Evolutionary conservation across 78 protist species (phyloP), one percentile per base, ranked within the genome.

Genomic region (Guillardia theta): DNA sequence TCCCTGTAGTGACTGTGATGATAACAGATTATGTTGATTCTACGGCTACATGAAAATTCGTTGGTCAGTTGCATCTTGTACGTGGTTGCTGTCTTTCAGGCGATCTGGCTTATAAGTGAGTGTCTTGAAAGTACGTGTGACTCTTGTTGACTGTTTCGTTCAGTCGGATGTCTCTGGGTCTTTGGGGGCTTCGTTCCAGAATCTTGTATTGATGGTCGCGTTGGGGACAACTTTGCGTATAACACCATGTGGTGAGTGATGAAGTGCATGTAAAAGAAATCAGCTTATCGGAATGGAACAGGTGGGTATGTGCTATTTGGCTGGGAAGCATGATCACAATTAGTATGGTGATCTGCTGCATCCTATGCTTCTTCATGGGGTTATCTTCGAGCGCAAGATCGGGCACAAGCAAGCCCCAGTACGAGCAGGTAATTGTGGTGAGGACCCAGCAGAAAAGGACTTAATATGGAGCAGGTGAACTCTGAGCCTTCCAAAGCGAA

Each of bases 251-350:
- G 62, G 62, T 53, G 18, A 21, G 62, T 53, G 18, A 12, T 53
- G 12, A 18, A 12, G 18, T 18, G 18, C 12, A 12, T 21, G 33
- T 53, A 12, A 53, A 53, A 53, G 12, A 12, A 18, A 21, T 53
- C 62, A 53, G 33, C 12, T 53, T 12, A 53, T 21, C 18, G 62
- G 12, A 12, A 53, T 53, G 62, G 12, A 21, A 12, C 19, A 64
- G 80, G 80, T 64, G 80, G 80, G 80, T 64, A 36, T 64, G 80
- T 36, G 80, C 80, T 8, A 21, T 64, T 10, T 64, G 80, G 80
- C 21, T 64, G 80, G 80, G 80, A 18, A 64, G 41, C 80, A 64
- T 64, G 80, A 6, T 21, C 39, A 64, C 21, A 18, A 64, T 64
- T 36, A 64, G 80, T 36, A 21, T 64, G 41, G 41, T 64, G 12